Conservation (phyloP, 805 yeast species). For the Candida pseudofarinosa region DNA sequence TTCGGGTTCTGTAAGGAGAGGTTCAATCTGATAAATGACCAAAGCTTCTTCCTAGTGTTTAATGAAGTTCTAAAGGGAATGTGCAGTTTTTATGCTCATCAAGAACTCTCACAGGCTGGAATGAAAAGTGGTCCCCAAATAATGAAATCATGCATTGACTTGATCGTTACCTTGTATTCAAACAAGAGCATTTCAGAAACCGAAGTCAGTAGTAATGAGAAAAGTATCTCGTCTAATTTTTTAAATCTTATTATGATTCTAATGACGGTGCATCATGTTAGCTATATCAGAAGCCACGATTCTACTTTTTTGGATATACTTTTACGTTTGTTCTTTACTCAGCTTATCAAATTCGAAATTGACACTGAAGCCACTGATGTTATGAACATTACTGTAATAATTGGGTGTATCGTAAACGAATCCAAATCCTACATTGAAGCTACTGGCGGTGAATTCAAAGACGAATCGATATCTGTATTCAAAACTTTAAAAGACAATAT, state of each 20-base stretch:
- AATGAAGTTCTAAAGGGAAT: conserved; percentile 22
- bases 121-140: neutral
- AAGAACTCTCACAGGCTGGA: neutral
- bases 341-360: neutral
- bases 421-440: conserved; percentile 1
- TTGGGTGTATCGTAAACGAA: conserved; percentile 7
- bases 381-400: conserved; percentile 7
- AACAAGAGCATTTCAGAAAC: neutral
- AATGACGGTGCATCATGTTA: neutral
- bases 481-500: conserved; percentile 3
- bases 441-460: neutral
- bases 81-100: conserved; percentile 5
- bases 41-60: conserved; percentile 8
- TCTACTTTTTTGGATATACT: neutral
- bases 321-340: neutral
- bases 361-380: conserved; percentile 9
- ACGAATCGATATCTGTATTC: neutral
- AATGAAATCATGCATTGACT: neutral
- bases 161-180: neutral
- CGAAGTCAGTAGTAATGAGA: neutral
- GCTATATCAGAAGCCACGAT: neutral
- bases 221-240: neutral
- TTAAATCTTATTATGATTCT: neutral
- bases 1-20: conserved; percentile 10
- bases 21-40: neutral